Evolutionary conservation across 495 filamentous ascomycete genomes (phyloP).

Genomic region (Penicillium canescens): DNA sequence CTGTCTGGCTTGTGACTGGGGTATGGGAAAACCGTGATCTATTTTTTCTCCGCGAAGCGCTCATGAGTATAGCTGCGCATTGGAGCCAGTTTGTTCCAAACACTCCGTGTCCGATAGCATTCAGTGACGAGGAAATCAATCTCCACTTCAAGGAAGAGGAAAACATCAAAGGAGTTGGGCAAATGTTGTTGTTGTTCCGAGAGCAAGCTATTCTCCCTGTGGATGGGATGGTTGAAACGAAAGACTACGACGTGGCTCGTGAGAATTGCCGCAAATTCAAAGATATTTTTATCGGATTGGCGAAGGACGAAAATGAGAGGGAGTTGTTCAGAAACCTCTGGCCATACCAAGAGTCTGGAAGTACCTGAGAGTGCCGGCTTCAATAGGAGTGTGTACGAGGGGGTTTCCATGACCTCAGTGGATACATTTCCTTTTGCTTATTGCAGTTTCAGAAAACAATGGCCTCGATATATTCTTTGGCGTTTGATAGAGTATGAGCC

Average conservation of each 20-base stretch:
- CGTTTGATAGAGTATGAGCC: too few species aligned
- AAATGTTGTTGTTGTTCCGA: not conserved
- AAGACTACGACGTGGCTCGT: not conserved
- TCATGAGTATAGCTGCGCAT: constrained; percentile 20
- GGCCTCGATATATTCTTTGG: too few species aligned
- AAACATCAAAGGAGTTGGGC: not conserved
- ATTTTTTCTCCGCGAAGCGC: constrained; percentile 35
- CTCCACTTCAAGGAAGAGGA: constrained; percentile 30
- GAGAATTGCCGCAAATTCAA: not conserved
- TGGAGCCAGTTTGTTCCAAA: constrained; percentile 31
- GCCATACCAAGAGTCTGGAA: constrained; percentile 37
- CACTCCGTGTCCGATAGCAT: constrained; percentile 33
- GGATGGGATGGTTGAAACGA: not conserved
- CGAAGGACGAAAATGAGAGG: not conserved
- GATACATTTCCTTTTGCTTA: too few species aligned
- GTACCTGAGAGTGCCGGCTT: too few species aligned
- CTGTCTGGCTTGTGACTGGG: constrained; percentile 30
- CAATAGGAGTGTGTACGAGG: too few species aligned
- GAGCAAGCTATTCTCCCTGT: not conserved
- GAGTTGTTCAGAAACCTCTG: constrained; percentile 29
- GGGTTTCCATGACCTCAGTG: too few species aligned
- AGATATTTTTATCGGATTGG: constrained; percentile 10
- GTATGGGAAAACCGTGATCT: constrained; percentile 34
- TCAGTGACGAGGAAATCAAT: constrained; percentile 29
- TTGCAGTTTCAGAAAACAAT: too few species aligned